A percentile compares a stretch with the other conserved stretches of the same genome.
Conservation (phyloP, 306 rosid genomes). For the Vigna trinervia region DNA sequence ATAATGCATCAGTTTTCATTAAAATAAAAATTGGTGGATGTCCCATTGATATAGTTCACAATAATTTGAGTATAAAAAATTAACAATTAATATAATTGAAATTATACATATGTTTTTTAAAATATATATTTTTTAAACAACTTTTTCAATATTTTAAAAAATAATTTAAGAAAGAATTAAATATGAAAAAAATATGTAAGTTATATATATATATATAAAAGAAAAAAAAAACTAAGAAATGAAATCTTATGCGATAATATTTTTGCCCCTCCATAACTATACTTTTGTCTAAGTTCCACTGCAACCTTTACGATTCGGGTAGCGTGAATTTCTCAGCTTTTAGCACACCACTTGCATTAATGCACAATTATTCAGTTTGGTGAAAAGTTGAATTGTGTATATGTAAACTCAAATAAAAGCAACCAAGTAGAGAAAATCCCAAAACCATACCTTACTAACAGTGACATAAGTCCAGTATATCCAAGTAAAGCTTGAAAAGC, state of each 20-base stretch:
- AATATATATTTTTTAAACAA: too few species aligned
- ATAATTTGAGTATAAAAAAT: too few species aligned
- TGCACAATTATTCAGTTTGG: slow-evolving; percentile 3
- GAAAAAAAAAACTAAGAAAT: not conserved
- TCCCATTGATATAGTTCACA: too few species aligned
- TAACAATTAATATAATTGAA: too few species aligned
- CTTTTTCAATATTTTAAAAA: too few species aligned
- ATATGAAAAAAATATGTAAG: too few species aligned
- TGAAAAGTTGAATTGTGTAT: slow-evolving; percentile 16
- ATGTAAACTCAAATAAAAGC: slow-evolving; percentile 5
- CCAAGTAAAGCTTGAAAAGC: slow-evolving; percentile 93
- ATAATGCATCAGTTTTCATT: too few species aligned
- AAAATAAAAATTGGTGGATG: too few species aligned
- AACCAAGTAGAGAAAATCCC: slow-evolving; percentile 31
- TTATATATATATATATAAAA: too few species aligned
- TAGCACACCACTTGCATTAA: not conserved
- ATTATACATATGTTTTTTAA: too few species aligned
- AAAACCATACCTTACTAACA: slow-evolving; percentile 72
- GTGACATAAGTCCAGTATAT: slow-evolving; percentile 92
- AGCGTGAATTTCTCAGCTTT: slow-evolving; percentile 19
- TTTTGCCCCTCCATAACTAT: not conserved
- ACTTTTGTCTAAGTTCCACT: slow-evolving; percentile 4
- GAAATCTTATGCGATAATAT: not conserved
- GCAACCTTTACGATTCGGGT: slow-evolving; percentile 4
- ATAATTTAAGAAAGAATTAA: too few species aligned